A percentile compares a stretch with the other conserved stretches of the same genome.
These are phyloP conservation scores for Pseudogymnoascus sp. DNA, from an alignment of 2,329 filamentous ascomycete genomes.

Conservation along the genomic window DNA sequence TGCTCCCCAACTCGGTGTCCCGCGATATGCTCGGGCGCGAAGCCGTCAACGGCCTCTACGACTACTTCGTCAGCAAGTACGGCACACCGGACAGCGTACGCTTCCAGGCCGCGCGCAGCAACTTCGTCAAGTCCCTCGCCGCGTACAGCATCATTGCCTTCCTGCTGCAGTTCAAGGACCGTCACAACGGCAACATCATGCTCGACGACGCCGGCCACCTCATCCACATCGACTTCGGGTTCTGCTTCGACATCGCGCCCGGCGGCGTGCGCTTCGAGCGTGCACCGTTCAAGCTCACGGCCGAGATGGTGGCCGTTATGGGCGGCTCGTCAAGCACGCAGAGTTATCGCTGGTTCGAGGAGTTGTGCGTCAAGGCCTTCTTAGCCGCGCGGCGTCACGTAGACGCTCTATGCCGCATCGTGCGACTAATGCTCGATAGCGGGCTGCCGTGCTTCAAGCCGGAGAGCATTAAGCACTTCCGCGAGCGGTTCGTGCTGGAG, in stretches of 20 bases:
- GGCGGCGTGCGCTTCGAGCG: slow-evolving; percentile 97
- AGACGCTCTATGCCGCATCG: slow-evolving; percentile 82
- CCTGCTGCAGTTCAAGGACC: slow-evolving; percentile 95
- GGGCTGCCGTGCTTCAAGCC: slow-evolving; percentile 97
- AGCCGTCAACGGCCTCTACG: slow-evolving; percentile 94
- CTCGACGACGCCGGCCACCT: slow-evolving; percentile 95
- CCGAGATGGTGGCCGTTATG: slow-evolving; percentile 99
- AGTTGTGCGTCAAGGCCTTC: slow-evolving; percentile 92
- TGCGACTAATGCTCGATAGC: slow-evolving; percentile 91
- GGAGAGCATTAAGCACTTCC: slow-evolving; percentile 87
- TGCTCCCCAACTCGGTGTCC: slow-evolving; percentile 94
- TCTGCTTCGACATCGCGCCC: slow-evolving; percentile 98
- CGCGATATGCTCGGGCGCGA: slow-evolving; percentile 98
- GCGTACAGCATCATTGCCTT: slow-evolving; percentile 97
- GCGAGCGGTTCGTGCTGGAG: slow-evolving; percentile 85
- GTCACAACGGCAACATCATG: slow-evolving; percentile 99
- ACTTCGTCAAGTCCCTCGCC: slow-evolving; percentile 99
- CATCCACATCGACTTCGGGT: slow-evolving; percentile 97
- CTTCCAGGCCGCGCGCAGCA: slow-evolving; percentile 90
- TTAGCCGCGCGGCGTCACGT: slow-evolving; percentile 78
- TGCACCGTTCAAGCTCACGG: slow-evolving; percentile 94
- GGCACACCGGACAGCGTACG: slow-evolving; percentile 90
- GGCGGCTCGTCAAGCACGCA: slow-evolving; percentile 78
- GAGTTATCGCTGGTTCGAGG: slow-evolving; percentile 91
- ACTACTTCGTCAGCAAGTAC: slow-evolving; percentile 97